These are phyloP conservation scores for Thraustotheca clavata DNA, from an alignment of 352 stramenopile genomes.

Conservation along the genomic window DNA sequence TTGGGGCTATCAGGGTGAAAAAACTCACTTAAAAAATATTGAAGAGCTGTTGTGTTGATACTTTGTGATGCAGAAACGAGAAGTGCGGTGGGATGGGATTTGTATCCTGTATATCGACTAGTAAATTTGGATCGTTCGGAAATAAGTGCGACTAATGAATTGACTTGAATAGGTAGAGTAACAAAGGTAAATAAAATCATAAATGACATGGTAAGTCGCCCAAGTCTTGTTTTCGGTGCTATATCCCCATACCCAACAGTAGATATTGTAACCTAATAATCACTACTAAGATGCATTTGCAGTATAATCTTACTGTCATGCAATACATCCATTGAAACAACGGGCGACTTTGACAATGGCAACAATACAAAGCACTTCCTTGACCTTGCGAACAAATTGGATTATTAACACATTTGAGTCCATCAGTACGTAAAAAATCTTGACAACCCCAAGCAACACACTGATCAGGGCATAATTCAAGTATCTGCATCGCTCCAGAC, in stretches of 20 bases:
- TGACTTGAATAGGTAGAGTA: conserved; percentile 66
- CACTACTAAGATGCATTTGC: conserved; percentile 25
- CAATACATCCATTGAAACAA: conserved; percentile 69
- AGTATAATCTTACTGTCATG: background rate
- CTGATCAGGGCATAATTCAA: conserved; percentile 36
- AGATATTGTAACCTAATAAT: conserved; percentile 76
- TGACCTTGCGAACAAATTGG: background rate
- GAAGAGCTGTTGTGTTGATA: conserved; percentile 50
- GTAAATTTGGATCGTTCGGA: conserved; percentile 69
- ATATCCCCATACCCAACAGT: conserved; percentile 80
- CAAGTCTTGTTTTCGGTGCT: conserved; percentile 40
- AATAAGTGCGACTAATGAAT: conserved; percentile 57
- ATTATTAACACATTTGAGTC: background rate
- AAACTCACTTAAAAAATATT: conserved; percentile 69
- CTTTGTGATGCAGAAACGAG: conserved; percentile 39
- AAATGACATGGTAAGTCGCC: conserved; percentile 67
- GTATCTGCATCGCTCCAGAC: conserved; percentile 49
- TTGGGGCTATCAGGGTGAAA: conserved; percentile 79
- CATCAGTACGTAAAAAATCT: background rate
- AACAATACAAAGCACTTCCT: conserved; percentile 18
- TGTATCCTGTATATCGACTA: conserved; percentile 57
- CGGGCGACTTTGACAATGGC: conserved; percentile 46
- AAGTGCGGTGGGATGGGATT: conserved; percentile 64
- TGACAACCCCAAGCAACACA: conserved; percentile 13
- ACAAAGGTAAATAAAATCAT: conserved; percentile 79